These are phyloP conservation scores for Metarhizium guizhouense DNA, from an alignment of 2,329 filamentous ascomycete species.

Conservation along the genomic window DNA sequence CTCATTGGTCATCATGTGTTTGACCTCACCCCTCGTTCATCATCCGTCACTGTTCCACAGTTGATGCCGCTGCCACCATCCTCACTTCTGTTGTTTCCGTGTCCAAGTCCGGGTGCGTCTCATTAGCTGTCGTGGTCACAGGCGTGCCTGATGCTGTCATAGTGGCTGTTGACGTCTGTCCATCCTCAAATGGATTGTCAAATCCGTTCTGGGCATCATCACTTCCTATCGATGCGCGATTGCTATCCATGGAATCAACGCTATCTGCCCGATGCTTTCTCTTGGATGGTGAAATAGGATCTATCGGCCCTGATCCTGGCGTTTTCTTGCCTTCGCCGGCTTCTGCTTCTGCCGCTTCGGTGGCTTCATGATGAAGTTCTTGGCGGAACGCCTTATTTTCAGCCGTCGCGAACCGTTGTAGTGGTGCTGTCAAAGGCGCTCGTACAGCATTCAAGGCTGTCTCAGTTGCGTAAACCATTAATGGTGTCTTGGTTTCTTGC, in stretches of 20 bases:
- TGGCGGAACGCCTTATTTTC: conserved; percentile 44
- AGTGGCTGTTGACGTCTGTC: conserved; percentile 8
- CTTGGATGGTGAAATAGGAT: conserved; percentile 35
- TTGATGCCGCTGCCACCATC: not conserved
- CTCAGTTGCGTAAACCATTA: conserved; percentile 47
- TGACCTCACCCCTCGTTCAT: not conserved
- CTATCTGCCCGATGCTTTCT: conserved; percentile 37
- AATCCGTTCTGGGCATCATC: conserved; percentile 23
- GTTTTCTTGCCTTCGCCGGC: conserved; percentile 10
- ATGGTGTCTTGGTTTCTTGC: conserved; percentile 35
- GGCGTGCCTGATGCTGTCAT: conserved; percentile 1
- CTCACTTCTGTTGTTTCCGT: not conserved
- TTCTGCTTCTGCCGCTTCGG: conserved; percentile 11
- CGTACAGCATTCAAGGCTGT: conserved; percentile 28
- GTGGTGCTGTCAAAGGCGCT: conserved; percentile 27
- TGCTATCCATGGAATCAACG: conserved; percentile 36
- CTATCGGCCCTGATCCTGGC: conserved; percentile 14
- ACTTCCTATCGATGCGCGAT: conserved; percentile 34
- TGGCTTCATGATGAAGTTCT: conserved; percentile 34
- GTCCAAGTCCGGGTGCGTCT: conserved; percentile 10
- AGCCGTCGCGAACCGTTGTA: conserved; percentile 37
- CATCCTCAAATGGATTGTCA: conserved; percentile 21
- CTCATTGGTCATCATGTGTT: not conserved
- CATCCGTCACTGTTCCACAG: conserved; percentile 8
- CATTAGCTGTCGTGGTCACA: conserved; percentile 18